phyloP scores from a whole-genome alignment of 805 yeast species.

The Lipomyces yamadae region DNA sequence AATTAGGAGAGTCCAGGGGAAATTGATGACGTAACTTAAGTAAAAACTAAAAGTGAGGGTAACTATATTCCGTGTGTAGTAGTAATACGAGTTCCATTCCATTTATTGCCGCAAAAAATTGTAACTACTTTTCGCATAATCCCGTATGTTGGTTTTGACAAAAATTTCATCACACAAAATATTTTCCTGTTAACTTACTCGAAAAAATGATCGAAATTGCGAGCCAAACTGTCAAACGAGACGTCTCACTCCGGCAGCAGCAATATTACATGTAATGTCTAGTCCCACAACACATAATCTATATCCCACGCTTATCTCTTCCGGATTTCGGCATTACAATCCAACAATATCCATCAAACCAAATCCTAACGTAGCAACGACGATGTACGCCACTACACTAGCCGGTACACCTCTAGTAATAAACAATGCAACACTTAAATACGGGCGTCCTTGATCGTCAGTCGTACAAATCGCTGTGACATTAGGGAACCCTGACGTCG shows the following conservation, averaged over 20 bases:
- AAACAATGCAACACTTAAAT: slow-evolving; percentile 82
- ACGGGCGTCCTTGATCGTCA: slow-evolving; percentile 89
- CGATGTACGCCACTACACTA: slow-evolving; percentile 71
- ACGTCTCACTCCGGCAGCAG: no score
- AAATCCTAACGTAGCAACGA: slow-evolving; percentile 81
- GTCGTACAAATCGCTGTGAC: slow-evolving; percentile 95
- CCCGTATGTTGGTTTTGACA: not conserved
- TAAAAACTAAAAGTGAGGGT: no score
- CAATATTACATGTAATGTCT: not conserved
- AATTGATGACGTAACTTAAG: not conserved
- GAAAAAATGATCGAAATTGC: no score
- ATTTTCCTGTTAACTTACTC: no score
- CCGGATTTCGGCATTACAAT: slow-evolving; percentile 45
- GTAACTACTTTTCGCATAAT: not conserved
- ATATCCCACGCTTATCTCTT: not conserved
- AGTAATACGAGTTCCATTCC: not conserved
- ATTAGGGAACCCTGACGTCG: slow-evolving; percentile 97
- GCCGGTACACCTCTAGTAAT: slow-evolving; percentile 91
- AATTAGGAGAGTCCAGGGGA: not conserved
- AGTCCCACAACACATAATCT: not conserved
- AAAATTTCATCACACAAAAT: not conserved
- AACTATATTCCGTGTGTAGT: not conserved
- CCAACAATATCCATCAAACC: slow-evolving; percentile 65
- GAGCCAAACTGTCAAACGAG: no score
- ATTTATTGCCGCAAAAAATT: not conserved